Evolutionary conservation across 148 eudicot species (phyloP).

Genomic region (Fallopia convolvulus): DNA sequence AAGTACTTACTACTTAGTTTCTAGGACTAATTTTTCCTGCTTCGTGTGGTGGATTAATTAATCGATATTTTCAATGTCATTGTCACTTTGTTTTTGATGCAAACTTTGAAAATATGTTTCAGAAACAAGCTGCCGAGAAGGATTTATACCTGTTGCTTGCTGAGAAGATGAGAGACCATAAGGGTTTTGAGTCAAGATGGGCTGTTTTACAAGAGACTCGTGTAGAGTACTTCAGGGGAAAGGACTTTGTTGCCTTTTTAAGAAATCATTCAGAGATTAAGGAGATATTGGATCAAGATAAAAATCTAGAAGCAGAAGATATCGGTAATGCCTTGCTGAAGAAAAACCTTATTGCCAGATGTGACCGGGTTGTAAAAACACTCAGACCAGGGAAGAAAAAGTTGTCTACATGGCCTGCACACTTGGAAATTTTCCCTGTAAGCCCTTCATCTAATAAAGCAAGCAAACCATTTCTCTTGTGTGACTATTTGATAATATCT

Average conservation of each 20-base stretch:
- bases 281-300: conserved; percentile 69
- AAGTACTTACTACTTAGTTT: background rate
- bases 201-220: conserved; percentile 96
- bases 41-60: background rate
- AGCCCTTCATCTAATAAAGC: conserved; percentile 13
- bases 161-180: conserved; percentile 92
- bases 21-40: background rate
- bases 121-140: conserved; percentile 77
- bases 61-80: background rate
- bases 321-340: conserved; percentile 63
- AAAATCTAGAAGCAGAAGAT: conserved; percentile 67
- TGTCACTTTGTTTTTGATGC: conserved; percentile 7
- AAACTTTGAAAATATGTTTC: conserved; percentile 21
- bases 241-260: conserved; percentile 79
- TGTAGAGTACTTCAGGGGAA: conserved; percentile 96
- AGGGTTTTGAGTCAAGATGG: conserved; percentile 93
- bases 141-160: conserved; percentile 80
- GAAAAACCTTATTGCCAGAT: conserved; percentile 82
- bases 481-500: background rate
- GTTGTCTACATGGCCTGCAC: conserved; percentile 97
- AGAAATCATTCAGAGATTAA: conserved; percentile 77
- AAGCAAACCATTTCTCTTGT: background rate
- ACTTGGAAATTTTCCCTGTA: conserved; percentile 84
- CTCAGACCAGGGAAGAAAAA: conserved; percentile 93
- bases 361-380: conserved; percentile 97